Evolutionary conservation across 2,329 filamentous ascomycete species (phyloP).

Genomic region (Trichoderma cornu-damae): DNA sequence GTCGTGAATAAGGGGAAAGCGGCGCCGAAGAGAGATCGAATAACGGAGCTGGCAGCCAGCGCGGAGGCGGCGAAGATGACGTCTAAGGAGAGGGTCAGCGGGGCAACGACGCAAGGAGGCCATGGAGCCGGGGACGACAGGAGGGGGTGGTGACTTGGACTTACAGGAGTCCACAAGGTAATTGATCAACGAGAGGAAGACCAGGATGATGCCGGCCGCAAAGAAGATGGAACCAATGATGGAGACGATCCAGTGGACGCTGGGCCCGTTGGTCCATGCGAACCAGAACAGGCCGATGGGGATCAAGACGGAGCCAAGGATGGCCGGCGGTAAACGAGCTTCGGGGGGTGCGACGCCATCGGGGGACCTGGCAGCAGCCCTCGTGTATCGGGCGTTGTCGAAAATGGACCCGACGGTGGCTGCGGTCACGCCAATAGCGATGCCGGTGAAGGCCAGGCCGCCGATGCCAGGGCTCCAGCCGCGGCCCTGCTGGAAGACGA

Average conservation of each 20-base stretch:
- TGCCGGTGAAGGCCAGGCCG: slow-evolving; percentile 58
- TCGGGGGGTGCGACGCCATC: slow-evolving; percentile 60
- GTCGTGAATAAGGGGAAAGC: slow-evolving; percentile 69
- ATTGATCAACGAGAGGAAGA: slow-evolving; percentile 62
- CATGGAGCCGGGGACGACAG: neutral
- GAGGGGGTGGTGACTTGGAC: slow-evolving; percentile 12
- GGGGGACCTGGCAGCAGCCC: slow-evolving; percentile 38
- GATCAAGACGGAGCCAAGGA: slow-evolving; percentile 54
- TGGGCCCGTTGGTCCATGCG: slow-evolving; percentile 56
- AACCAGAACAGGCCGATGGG: slow-evolving; percentile 62
- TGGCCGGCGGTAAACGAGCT: slow-evolving; percentile 53
- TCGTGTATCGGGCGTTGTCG: slow-evolving; percentile 51
- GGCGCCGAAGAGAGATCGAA: slow-evolving; percentile 67
- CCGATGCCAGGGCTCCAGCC: slow-evolving; percentile 56
- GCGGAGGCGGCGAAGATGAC: slow-evolving; percentile 73
- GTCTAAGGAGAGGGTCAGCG: slow-evolving; percentile 34
- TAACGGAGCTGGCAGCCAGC: slow-evolving; percentile 65
- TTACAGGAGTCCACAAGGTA: slow-evolving; percentile 61
- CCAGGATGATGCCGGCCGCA: slow-evolving; percentile 54
- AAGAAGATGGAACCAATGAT: slow-evolving; percentile 43
- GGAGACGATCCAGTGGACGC: slow-evolving; percentile 54
- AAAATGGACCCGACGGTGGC: slow-evolving; percentile 49
- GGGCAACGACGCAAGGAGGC: no score
- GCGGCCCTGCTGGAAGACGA: slow-evolving; percentile 56
- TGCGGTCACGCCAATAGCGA: slow-evolving; percentile 58